Evolutionary conservation across 176 grass and related monocot genomes (phyloP).

Genomic region (Ananas comosus): DNA sequence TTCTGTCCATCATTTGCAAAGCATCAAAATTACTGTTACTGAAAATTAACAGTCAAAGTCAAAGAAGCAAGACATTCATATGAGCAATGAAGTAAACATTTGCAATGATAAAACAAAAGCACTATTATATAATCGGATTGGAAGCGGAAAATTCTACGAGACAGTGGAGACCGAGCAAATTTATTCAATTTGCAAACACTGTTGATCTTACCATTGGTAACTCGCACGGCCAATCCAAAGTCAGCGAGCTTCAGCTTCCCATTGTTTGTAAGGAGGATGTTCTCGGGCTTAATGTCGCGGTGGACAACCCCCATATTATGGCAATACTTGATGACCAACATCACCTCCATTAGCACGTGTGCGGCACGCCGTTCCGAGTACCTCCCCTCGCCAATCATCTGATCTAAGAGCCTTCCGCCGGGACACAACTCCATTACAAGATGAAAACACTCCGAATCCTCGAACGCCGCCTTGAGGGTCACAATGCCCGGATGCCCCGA

Average conservation of each 20-base stretch:
- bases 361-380: conserved; percentile 63
- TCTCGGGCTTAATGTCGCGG: conserved; percentile 90
- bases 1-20: too few relatives aligned
- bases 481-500: conserved; percentile 86
- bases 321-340: conserved; percentile 76
- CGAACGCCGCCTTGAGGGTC: conserved; percentile 78
- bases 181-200: not conserved
- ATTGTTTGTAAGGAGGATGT: conserved; percentile 59
- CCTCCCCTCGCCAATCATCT: conserved; percentile 38
- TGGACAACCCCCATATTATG: conserved; percentile 95
- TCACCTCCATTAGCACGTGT: conserved; percentile 49
- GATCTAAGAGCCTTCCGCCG: conserved; percentile 58
- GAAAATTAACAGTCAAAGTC: too few relatives aligned
- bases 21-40: too few relatives aligned
- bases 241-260: conserved; percentile 78
- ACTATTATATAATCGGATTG: too few relatives aligned
- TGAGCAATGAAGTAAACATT: too few relatives aligned
- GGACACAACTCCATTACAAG: conserved; percentile 87
- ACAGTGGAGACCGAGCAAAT: not conserved
- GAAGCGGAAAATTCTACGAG: too few relatives aligned
- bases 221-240: conserved; percentile 74
- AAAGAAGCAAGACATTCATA: too few relatives aligned
- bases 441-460: conserved; percentile 63
- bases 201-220: conserved; percentile 52
- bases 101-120: too few relatives aligned